phyloP scores from a whole-genome alignment of 2,329 filamentous ascomycete species.

The Waltergamsia citrina region DNA sequence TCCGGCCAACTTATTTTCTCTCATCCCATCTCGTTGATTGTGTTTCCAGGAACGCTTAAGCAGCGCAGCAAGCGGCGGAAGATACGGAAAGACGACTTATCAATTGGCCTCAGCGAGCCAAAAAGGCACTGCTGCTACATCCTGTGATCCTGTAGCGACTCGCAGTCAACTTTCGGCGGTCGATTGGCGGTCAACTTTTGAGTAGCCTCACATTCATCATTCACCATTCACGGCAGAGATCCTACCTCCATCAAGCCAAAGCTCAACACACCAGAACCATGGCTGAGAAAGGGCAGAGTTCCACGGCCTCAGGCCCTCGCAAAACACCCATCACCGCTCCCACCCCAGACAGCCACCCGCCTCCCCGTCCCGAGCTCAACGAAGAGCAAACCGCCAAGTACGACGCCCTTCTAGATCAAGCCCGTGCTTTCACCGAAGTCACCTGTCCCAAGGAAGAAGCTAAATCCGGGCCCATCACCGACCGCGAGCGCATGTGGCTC shows the following conservation, averaged over 20 bases:
- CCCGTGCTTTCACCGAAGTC: slow-evolving; percentile 62
- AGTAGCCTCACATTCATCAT: no score
- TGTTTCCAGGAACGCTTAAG: no score
- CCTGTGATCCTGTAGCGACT: no score
- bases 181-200: no score
- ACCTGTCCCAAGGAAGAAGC: slow-evolving; percentile 43
- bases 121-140: no score
- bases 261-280: not conserved
- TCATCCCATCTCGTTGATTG: no score
- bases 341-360: slow-evolving; percentile 45
- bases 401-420: slow-evolving; percentile 60
- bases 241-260: no score
- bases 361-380: slow-evolving; percentile 51
- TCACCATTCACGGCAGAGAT: not conserved
- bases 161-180: no score
- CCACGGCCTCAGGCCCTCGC: slow-evolving; percentile 13
- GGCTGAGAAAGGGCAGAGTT: not conserved
- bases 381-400: slow-evolving; percentile 77
- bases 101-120: no score
- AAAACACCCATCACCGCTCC: slow-evolving; percentile 52
- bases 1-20: no score
- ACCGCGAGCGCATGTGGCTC: slow-evolving; percentile 79
- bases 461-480: slow-evolving; percentile 57
- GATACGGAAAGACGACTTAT: no score
- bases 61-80: no score